Evolutionary conservation across 2,329 filamentous ascomycete species (phyloP).

Genomic region (Colletotrichum theobromicola): DNA sequence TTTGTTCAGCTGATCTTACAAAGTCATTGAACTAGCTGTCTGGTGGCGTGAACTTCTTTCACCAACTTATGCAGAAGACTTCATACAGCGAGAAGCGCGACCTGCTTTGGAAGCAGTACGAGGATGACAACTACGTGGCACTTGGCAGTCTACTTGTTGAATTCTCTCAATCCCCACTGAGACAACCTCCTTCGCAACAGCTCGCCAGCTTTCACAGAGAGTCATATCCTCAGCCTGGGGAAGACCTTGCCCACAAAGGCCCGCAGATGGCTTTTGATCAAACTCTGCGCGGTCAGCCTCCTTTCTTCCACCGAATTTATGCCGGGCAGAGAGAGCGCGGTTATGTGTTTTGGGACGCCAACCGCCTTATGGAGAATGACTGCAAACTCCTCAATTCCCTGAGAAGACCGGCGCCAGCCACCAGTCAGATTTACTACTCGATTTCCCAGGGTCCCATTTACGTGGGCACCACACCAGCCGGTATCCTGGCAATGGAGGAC

Average conservation of each 20-base stretch:
- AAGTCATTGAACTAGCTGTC: not conserved
- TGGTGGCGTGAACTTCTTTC: not conserved
- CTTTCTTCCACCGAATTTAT: not conserved
- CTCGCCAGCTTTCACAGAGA: not conserved
- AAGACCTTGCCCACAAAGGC: not conserved
- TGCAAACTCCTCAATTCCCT: not conserved
- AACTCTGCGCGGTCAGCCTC: not conserved
- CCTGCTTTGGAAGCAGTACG: not conserved
- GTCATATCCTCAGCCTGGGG: rapidly evolving
- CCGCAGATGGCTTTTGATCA: not conserved
- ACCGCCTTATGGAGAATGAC: not conserved
- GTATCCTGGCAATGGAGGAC: not conserved
- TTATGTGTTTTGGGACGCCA: not conserved
- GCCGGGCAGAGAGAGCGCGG: not conserved
- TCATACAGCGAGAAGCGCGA: not conserved
- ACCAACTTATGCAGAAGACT: not conserved
- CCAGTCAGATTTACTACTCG: not conserved
- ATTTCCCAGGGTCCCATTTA: not conserved
- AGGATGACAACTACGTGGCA: rapidly evolving
- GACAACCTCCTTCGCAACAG: not conserved
- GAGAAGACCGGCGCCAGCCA: not conserved
- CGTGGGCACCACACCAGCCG: not conserved
- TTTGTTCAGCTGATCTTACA: not conserved
- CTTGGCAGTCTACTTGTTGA: not conserved
- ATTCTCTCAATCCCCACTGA: not conserved